Evolutionary conservation across 148 eudicot genomes (phyloP), one percentile per base, ranked within the genome.

Genomic region (Silene uniflora): DNA sequence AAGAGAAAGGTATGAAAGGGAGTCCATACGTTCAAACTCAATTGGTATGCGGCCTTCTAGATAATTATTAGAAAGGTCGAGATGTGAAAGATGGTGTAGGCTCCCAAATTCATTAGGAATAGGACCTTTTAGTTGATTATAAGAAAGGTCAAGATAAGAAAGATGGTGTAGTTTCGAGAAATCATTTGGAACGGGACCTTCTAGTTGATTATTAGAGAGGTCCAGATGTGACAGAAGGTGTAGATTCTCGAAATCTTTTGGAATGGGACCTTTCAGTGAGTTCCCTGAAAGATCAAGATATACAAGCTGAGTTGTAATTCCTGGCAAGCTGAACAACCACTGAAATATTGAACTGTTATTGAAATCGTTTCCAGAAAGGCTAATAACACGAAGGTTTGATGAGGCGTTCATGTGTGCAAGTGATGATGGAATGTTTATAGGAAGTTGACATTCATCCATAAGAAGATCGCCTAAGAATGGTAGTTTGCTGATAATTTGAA

Each of bases 241-340:
- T 24, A 75, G 3, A 6, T 66, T 66, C 7, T 75, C 56, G 11
- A 74, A 54, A 12, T 4, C 64, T 6, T 60, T 19, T 16, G 73
- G 73, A 17, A 76, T 22, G 2, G 64, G 55, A 42, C 76, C 74
- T 58, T 61, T 21, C 0, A 79, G 70, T 18, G 11, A 4, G 29
- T 69, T 66, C 2, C 0, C 0, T 44, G 74, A 59, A 7, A 79
- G 78, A 42, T 72, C 59, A 23, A 76, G 73, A 72, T 76, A 6
- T 14, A 22, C 73, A 66, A 81, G 80, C 10, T 19, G 74, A 72
- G 62, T 72, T 24, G 4, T 24, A 10, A 54, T 69, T 27, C 42
- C 52, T n/a, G 44, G 74, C 27, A 76, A 24, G 47, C 42, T 73
- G 25, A 67, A 76, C 73, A 81, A 58, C 76, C 76, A 59, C n/a